These are phyloP conservation scores for Xylaria sp. DNA, from an alignment of 2,329 filamentous ascomycete species.

Conservation along the genomic window DNA sequence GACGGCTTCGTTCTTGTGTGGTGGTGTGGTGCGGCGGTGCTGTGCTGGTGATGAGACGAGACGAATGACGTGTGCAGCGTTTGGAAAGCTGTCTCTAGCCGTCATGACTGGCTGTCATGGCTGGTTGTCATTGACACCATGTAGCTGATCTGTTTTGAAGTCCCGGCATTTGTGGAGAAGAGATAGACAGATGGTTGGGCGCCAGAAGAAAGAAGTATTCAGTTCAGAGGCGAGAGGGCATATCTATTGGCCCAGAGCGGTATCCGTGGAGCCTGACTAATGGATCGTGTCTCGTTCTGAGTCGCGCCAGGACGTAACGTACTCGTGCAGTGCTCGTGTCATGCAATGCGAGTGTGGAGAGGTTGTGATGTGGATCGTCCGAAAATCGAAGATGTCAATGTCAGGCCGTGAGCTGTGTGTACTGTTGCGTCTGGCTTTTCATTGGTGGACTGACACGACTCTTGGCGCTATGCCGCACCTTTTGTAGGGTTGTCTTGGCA, in stretches of 20 bases:
- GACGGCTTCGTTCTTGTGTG: background rate
- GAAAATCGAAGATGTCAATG: background rate
- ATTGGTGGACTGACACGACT: slow-evolving; percentile 24
- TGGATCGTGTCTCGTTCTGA: slow-evolving; percentile 31
- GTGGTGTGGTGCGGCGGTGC: background rate
- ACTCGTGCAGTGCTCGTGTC: slow-evolving; percentile 12
- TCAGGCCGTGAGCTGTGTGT: background rate
- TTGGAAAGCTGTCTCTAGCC: slow-evolving; percentile 15
- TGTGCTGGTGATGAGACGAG: background rate
- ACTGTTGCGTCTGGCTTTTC: background rate
- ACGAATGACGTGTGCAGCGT: slow-evolving; percentile 33
- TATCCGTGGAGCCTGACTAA: background rate
- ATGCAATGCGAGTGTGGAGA: slow-evolving; percentile 1
- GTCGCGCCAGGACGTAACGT: slow-evolving; percentile 26
- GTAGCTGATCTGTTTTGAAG: slow-evolving; percentile 19
- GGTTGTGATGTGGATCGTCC: slow-evolving; percentile 3
- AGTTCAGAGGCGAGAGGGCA: background rate
- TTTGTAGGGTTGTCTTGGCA: background rate
- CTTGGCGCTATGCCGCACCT: slow-evolving; percentile 20
- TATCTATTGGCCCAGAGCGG: slow-evolving; percentile 19
- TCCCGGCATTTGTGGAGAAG: slow-evolving; percentile 16
- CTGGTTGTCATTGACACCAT: background rate
- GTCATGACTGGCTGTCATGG: slow-evolving; percentile 12
- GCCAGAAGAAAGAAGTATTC: background rate
- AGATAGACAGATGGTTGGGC: background rate